These are phyloP conservation scores for Nevesoporus exiguus DNA, from an alignment of 768 basidiomycete species.

Conservation along the genomic window DNA sequence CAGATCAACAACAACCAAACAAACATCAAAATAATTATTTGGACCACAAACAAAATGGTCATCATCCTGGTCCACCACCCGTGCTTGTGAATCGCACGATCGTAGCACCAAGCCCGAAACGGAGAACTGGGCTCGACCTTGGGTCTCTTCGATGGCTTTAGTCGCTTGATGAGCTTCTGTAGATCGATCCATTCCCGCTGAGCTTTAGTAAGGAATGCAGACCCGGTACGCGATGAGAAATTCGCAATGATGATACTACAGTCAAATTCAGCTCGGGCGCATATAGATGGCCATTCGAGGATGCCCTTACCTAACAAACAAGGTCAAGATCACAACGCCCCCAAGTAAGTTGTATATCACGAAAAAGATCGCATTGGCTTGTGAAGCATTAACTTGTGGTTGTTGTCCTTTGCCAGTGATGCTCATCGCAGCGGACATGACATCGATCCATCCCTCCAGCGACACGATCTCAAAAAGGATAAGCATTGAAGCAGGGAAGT, in stretches of 20 bases:
- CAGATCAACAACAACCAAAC: constrained; percentile 24
- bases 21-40: constrained; percentile 81
- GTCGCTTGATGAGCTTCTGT: constrained; percentile 81
- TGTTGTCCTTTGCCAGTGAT: constrained; percentile 70
- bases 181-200: constrained; percentile 95
- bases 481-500: constrained; percentile 74
- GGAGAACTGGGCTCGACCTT: constrained; percentile 49
- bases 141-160: constrained; percentile 83
- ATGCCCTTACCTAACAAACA: constrained; percentile 77
- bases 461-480: constrained; percentile 97
- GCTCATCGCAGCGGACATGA: constrained; percentile 76
- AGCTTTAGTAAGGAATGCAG: constrained; percentile 78
- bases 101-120: constrained; percentile 83
- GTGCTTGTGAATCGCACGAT: constrained; percentile 86
- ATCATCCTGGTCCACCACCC: constrained; percentile 88
- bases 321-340: constrained; percentile 82
- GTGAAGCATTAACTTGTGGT: constrained; percentile 66
- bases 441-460: constrained; percentile 95
- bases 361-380: constrained; percentile 88
- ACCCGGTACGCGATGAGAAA: constrained; percentile 83
- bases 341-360: constrained; percentile 89
- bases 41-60: constrained; percentile 74
- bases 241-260: constrained; percentile 92
- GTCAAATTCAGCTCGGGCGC: constrained; percentile 13
- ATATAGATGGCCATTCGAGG: not conserved